These are phyloP conservation scores for Prunus campanulata DNA, from an alignment of 306 rosid genomes.

Conservation along the genomic window DNA sequence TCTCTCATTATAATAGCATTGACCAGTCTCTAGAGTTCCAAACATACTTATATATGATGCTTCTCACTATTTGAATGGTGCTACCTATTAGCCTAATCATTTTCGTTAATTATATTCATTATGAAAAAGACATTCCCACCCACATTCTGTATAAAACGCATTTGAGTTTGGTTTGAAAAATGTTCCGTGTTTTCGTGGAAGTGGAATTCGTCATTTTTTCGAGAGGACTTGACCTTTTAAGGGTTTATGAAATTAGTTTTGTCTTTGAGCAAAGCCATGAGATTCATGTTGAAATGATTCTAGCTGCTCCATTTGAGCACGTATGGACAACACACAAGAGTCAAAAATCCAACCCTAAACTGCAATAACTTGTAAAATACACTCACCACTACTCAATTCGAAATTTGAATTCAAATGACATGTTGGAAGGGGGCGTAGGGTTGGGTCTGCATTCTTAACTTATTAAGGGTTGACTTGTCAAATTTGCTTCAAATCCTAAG, in stretches of 20 bases:
- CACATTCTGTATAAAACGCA: neutral
- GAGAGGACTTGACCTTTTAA: neutral
- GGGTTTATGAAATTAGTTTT: neutral
- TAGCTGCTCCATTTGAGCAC: neutral
- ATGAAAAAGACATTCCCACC: neutral
- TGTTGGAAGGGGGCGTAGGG: too few relatives aligned
- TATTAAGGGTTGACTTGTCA: too few relatives aligned
- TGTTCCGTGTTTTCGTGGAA: neutral
- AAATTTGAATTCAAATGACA: neutral
- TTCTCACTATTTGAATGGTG: neutral
- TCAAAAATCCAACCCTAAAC: neutral
- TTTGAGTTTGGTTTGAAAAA: too few relatives aligned
- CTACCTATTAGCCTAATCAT: neutral
- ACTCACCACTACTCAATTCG: too few relatives aligned
- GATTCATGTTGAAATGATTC: neutral
- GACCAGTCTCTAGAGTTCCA: neutral
- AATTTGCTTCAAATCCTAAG: too few relatives aligned
- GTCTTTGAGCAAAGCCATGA: neutral
- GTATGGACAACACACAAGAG: neutral
- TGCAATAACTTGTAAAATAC: neutral
- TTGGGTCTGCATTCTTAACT: too few relatives aligned
- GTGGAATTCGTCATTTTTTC: neutral
- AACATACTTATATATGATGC: neutral
- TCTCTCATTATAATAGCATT: too few relatives aligned
- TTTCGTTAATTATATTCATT: neutral